phyloP scores from a whole-genome alignment of 2,329 filamentous ascomycete genomes.

The Fusarium sp. region DNA sequence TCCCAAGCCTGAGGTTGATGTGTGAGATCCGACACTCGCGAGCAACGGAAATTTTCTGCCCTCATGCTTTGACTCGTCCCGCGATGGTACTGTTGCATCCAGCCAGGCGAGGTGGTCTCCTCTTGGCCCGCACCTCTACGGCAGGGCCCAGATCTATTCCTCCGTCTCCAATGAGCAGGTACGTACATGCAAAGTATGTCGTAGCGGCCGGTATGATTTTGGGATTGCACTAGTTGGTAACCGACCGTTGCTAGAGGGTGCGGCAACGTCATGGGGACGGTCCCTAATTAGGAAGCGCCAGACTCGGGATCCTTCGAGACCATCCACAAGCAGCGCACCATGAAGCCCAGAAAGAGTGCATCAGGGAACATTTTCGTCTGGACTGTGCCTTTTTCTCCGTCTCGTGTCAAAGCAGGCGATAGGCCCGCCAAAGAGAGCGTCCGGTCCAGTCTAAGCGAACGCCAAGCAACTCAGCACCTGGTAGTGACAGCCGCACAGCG shows the following conservation, averaged over 20 bases:
- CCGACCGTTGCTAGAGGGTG: slow-evolving; percentile 25
- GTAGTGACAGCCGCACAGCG: slow-evolving; percentile 41
- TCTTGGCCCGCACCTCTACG: slow-evolving; percentile 23
- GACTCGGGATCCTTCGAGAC: slow-evolving; percentile 1
- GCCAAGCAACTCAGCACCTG: slow-evolving; percentile 36
- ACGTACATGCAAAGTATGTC: slow-evolving; percentile 4
- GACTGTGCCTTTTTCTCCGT: slow-evolving; percentile 16
- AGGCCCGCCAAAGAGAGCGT: slow-evolving; percentile 14
- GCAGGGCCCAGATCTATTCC: slow-evolving; percentile 37
- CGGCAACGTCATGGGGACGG: slow-evolving; percentile 24
- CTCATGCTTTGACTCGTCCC: slow-evolving; percentile 44
- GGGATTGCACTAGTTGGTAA: slow-evolving; percentile 34
- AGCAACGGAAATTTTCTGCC: slow-evolving; percentile 36
- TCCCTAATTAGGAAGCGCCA: slow-evolving; percentile 9
- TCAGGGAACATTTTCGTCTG: not conserved
- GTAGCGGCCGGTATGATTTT: slow-evolving; percentile 24
- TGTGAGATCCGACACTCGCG: slow-evolving; percentile 23
- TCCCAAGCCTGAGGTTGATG: slow-evolving; percentile 2
- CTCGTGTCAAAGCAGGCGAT: slow-evolving; percentile 23
- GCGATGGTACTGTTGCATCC: slow-evolving; percentile 49
- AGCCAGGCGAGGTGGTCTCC: slow-evolving; percentile 34
- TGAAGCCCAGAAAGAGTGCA: not conserved
- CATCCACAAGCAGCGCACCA: slow-evolving; percentile 1
- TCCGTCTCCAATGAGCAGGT: slow-evolving; percentile 1
- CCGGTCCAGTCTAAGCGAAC: slow-evolving; percentile 31